Conservation (phyloP, 164 flowering plant genomes). For the Buxus sempervirens region DNA sequence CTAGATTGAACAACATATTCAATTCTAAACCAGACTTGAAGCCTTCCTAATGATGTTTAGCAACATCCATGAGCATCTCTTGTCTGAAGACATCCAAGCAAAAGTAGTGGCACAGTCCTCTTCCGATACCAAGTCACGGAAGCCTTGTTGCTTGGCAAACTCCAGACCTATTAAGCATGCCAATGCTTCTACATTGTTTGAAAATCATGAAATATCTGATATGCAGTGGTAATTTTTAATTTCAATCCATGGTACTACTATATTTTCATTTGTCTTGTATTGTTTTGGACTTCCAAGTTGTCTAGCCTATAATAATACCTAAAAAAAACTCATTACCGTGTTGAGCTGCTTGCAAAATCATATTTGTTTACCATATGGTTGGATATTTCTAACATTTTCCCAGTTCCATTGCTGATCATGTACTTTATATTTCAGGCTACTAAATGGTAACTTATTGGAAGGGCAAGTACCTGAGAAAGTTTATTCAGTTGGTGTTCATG, state of each 20-base stretch:
- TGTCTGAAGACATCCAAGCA: no score
- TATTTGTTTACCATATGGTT: neutral
- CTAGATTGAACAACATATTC: no score
- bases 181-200: no score
- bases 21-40: no score
- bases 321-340: neutral
- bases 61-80: no score
- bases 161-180: no score
- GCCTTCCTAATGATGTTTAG: no score
- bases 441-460: constrained; percentile 75
- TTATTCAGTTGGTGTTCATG: constrained; percentile 91
- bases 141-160: no score
- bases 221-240: no score
- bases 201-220: no score
- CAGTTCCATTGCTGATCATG: neutral
- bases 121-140: no score
- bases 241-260: neutral
- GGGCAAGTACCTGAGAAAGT: constrained; percentile 84
- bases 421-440: constrained; percentile 42
- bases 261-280: neutral
- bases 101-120: no score
- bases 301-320: neutral
- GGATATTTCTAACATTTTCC: neutral
- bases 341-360: neutral
- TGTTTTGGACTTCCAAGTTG: neutral